Percentiles rank a stretch among this genome's conserved stretches.
Evolutionary conservation across 805 yeast genomes (phyloP).

Genomic region (Starmerella vitae): DNA sequence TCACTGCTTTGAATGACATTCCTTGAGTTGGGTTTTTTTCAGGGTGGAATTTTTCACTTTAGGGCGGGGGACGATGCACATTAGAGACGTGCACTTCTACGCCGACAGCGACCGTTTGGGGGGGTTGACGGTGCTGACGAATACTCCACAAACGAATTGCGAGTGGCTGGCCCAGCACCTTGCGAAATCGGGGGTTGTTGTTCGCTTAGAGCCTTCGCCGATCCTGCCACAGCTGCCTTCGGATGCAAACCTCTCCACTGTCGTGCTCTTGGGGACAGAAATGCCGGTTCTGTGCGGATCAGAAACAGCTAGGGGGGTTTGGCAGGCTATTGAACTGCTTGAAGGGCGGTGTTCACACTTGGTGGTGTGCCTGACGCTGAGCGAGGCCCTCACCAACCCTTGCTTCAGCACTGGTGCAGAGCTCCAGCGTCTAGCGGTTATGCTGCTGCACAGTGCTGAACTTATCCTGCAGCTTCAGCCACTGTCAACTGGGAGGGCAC

Average conservation of each 20-base stretch:
- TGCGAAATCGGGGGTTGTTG: constrained; percentile 2
- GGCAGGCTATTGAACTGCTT: constrained; percentile 28
- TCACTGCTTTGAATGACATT: constrained; percentile 22
- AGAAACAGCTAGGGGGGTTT: constrained; percentile 27
- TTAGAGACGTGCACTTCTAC: constrained; percentile 10
- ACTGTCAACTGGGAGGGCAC: constrained; percentile 65
- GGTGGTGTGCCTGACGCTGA: constrained; percentile 31
- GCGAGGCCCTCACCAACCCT: constrained; percentile 27
- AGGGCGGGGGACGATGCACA: constrained; percentile 3
- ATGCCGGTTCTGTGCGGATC: constrained; percentile 8
- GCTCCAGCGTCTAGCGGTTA: constrained; percentile 36
- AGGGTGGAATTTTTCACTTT: background rate
- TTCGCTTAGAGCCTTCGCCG: background rate
- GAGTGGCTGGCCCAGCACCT: constrained; percentile 14
- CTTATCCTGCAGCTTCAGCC: constrained; percentile 49
- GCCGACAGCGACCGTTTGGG: background rate
- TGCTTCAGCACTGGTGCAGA: constrained; percentile 27
- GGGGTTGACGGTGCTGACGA: constrained; percentile 18
- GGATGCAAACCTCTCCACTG: background rate
- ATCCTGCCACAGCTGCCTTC: background rate
- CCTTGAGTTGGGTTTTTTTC: background rate
- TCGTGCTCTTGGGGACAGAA: constrained; percentile 5
- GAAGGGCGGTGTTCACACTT: constrained; percentile 24
- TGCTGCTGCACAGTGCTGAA: constrained; percentile 38
- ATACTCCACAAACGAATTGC: constrained; percentile 23